These are phyloP conservation scores for Luzula sylvatica DNA, from an alignment of 176 grass and related monocot genomes.

Conservation along the genomic window DNA sequence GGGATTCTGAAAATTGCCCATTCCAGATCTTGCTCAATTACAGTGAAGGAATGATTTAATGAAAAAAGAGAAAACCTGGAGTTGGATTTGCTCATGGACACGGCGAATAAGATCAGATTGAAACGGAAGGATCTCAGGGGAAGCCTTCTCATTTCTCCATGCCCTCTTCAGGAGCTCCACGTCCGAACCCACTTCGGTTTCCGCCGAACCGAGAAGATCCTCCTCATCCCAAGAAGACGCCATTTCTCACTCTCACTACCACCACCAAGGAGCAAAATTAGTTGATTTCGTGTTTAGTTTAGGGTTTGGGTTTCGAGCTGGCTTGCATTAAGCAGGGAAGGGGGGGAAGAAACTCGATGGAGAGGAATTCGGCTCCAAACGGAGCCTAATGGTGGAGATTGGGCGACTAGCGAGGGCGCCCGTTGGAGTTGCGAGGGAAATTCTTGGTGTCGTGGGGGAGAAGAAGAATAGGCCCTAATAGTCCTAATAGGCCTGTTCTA, in stretches of 20 bases:
- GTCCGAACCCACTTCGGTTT: slow-evolving; percentile 39
- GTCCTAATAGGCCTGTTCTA: no score
- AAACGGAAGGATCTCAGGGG: slow-evolving; percentile 75
- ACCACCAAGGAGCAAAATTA: no score
- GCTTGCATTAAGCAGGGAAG: no score
- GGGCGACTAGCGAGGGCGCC: no score
- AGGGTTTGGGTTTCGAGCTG: no score
- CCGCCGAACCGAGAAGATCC: not conserved
- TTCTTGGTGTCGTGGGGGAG: no score
- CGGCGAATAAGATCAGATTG: slow-evolving; percentile 53
- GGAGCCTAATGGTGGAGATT: no score
- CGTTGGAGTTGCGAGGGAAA: no score
- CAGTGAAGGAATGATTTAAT: not conserved
- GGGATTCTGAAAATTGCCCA: not conserved
- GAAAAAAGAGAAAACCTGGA: slow-evolving; percentile 25
- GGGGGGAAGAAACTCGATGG: no score
- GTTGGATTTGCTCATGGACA: slow-evolving; percentile 79
- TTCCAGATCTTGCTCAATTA: not conserved
- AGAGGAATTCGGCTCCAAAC: no score
- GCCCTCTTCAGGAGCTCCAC: slow-evolving; percentile 61
- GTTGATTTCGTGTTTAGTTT: no score
- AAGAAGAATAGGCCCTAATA: no score
- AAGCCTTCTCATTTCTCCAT: slow-evolving; percentile 86
- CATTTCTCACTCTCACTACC: not conserved
- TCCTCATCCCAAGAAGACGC: slow-evolving; percentile 48